phyloP scores from a whole-genome alignment of 2,329 filamentous ascomycete genomes.

The Penicillium brevicompactum region DNA sequence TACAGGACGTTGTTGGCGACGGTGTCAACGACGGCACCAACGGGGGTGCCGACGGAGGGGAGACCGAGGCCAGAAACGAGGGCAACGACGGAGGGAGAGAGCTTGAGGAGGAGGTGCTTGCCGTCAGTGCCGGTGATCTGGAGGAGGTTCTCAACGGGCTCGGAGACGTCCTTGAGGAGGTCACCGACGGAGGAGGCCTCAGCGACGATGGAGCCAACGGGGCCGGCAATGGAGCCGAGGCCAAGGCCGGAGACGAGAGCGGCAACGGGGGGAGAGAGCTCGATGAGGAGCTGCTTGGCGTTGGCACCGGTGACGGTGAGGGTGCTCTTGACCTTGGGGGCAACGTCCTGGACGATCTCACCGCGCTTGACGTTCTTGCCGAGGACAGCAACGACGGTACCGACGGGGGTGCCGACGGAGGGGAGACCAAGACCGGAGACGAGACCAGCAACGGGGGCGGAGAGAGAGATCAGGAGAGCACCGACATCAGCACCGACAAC shows the following conservation, averaged over 20 bases:
- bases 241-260: constrained; percentile 32
- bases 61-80: constrained; percentile 34
- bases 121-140: constrained; percentile 32
- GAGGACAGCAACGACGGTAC: constrained; percentile 27
- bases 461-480: constrained; percentile 34
- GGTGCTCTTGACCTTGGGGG: constrained; percentile 8
- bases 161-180: constrained; percentile 27
- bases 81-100: constrained; percentile 31
- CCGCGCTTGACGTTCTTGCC: constrained; percentile 34
- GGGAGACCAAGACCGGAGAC: constrained; percentile 34
- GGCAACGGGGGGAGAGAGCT: constrained; percentile 27
- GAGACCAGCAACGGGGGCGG: constrained; percentile 29
- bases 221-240: constrained; percentile 25
- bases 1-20: constrained; percentile 31
- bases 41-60: constrained; percentile 26
- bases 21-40: constrained; percentile 29
- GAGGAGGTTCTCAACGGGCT: constrained; percentile 29
- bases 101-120: constrained; percentile 34
- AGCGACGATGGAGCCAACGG: constrained; percentile 31
- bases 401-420: constrained; percentile 30
- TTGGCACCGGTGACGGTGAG: constrained; percentile 11
- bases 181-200: constrained; percentile 30
- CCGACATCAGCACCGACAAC: constrained; percentile 32
- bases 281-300: constrained; percentile 14
- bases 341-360: constrained; percentile 15